Base-by-base conservation (phyloP, 2,329 filamentous ascomycete genomes). In the Saccharata proteae region DNA sequence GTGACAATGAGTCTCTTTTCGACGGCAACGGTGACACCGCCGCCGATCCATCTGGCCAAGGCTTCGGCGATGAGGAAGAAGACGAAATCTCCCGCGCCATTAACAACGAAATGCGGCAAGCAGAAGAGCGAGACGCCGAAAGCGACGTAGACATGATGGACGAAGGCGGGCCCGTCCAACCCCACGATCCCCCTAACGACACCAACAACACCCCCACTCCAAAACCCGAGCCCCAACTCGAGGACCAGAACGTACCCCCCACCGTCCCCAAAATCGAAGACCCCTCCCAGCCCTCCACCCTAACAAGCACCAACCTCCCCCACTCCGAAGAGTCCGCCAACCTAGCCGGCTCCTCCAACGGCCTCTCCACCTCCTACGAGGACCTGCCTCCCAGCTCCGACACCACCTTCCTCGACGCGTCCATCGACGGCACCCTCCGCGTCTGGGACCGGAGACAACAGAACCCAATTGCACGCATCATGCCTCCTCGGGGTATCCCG, bases 401-500 rank as follows among this genome's bases (percentile, higher is more conserved):
- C 39, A 80, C 74, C 4, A 86, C 80, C 0, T 98, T 98, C 52
- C 67, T 98, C 30, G 82, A 86, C 16, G 81, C 90, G 3, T 80
- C 83, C 3, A 83, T 88, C 6, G 80, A 96, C 57, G 86, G 88
- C 32, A 77, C 77, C 1, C 65, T 98, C 26, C 78, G 85, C n/a
- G 75, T 98, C 42, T 98, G 90, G 88, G 93, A 98, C 48, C 67
- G 78, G 3, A 75, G 90, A 13, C 72, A 80, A 40, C 71, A 71
- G 1, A 70, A 78, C 20, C 80, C 88, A 0, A 67, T 93, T 2
- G 85, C 90, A 3, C 74, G 77, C 16, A 88, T 96, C 35, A 65
- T 68, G 1, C 82, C 80, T 12, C 67, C 76, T 8, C 71, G 74
- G 8, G 75, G 76, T 12, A 81, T 84, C 1, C 88, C 90, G 1